Evolutionary conservation across 768 basidiomycete genomes (phyloP), one percentile per base, ranked within the genome.

Genomic region (Dacryopinax spathularia): DNA sequence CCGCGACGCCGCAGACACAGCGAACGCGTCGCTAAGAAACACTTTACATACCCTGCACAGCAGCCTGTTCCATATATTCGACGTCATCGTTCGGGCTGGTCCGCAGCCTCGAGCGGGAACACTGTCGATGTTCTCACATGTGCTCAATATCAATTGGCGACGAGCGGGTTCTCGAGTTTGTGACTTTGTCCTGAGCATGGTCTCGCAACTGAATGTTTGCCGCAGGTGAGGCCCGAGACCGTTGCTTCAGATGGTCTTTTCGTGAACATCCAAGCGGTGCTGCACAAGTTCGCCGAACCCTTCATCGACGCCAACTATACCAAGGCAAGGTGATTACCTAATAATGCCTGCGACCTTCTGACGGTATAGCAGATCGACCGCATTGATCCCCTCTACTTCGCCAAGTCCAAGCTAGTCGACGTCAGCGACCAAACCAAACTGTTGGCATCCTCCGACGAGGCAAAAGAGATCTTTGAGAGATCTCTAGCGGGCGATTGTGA

Each of bases 201-300:
- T 44, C n/a, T n/a, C n/a, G n/a, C n/a, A n/a, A n/a, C n/a, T n/a
- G n/a, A n/a, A n/a, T n/a, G n/a, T n/a, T n/a, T n/a, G n/a, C n/a
- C n/a, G 3, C 63, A 91, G 84, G 89, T 96, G 33, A 90, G 97
- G 64, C 82, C 85, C 0, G 81, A 82, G 10, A 91, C 89, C 0
- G 93, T 98, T 12, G 84, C 93, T 1, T 85, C 85, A 0, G 95
- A 99, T 71, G 86, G 89, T 63, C 97, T 92, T 73, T 88, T 99
- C 87, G 80, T 89, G 65, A 98, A 97, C 68, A 70, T 94, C 33
- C 89, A 94, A 68, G 80, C 79, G n/a, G 76, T 96, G 15, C 74
- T 98, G 25, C 78, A 92, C 56, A 82, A 85, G 15, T 88, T 99
- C 69, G 87, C 91, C 31, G 91, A 94, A 68, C 95, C 95, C 0